Conservation (phyloP, 2,329 filamentous ascomycete genomes). For the Aspergillus carbonarius region DNA sequence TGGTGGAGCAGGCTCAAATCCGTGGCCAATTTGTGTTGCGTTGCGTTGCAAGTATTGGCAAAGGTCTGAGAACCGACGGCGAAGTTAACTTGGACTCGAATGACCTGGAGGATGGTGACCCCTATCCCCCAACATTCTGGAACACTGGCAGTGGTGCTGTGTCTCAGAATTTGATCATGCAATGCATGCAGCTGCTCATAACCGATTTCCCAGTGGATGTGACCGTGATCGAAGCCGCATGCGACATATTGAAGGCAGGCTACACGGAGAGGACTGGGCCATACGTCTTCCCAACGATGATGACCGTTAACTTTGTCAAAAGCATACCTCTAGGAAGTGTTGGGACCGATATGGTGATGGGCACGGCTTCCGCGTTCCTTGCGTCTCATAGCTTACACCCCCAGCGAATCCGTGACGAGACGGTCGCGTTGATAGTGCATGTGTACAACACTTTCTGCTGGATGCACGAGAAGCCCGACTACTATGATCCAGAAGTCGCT, state of each 20-base stretch:
- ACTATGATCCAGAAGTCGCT: conserved; percentile 43
- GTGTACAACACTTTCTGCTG: conserved; percentile 40
- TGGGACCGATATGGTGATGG: conserved; percentile 46
- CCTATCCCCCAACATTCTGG: conserved; percentile 40
- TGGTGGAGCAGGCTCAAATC: conserved; percentile 34
- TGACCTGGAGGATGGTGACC: conserved; percentile 20
- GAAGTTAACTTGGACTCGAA: conserved; percentile 39
- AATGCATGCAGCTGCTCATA: conserved; percentile 42
- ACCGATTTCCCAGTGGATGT: conserved; percentile 41
- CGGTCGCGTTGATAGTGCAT: conserved; percentile 38
- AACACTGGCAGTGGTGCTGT: conserved; percentile 31
- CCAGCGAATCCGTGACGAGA: conserved; percentile 34
- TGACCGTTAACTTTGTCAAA: conserved; percentile 44
- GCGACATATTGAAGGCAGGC: conserved; percentile 47
- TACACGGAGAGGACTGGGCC: conserved; percentile 46
- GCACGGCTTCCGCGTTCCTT: conserved; percentile 47
- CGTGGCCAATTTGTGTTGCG: conserved; percentile 38
- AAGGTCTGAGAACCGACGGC: conserved; percentile 38
- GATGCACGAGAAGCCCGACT: conserved; percentile 35
- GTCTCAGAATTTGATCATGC: conserved; percentile 39
- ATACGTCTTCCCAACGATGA: conserved; percentile 44
- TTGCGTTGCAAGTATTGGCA: conserved; percentile 44
- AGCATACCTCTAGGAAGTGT: conserved; percentile 40
- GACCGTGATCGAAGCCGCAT: conserved; percentile 46
- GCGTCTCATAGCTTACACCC: conserved; percentile 42